Percentiles rank a stretch among this genome's conserved stretches.
Conservation (phyloP, 2,329 filamentous ascomycete species). For the Aspergillus carbonarius region DNA sequence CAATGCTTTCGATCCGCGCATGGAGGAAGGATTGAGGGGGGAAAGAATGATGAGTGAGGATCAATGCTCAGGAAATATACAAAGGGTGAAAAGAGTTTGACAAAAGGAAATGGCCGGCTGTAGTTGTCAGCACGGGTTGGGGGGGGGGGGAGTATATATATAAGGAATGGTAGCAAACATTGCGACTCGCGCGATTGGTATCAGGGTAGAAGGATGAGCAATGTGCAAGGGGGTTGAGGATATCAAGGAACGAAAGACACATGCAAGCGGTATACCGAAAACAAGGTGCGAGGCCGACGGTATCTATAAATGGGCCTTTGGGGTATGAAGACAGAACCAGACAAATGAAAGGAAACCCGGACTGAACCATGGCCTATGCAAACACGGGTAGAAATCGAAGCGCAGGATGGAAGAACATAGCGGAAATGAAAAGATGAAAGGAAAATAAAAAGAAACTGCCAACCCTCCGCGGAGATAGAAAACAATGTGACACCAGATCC, state of each 20-base stretch:
- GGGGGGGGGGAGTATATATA: constrained; percentile 18
- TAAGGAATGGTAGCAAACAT: constrained; percentile 26
- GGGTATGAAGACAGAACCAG: constrained; percentile 39
- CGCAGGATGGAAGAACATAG: constrained; percentile 9
- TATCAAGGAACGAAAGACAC: constrained; percentile 20
- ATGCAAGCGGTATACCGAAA: constrained; percentile 25
- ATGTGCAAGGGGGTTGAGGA: constrained; percentile 23
- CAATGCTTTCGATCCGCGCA: constrained; percentile 10
- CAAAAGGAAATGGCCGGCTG: constrained; percentile 23
- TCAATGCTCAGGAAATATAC: constrained; percentile 13
- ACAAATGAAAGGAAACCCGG: constrained; percentile 25
- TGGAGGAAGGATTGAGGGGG: constrained; percentile 24
- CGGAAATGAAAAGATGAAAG: constrained; percentile 12
- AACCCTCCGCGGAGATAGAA: constrained; percentile 20
- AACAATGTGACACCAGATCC: constrained; percentile 27
- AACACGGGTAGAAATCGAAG: constrained; percentile 18
- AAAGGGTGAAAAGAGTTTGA: constrained; percentile 17
- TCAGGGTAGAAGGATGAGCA: constrained; percentile 21
- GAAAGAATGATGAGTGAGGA: constrained; percentile 12
- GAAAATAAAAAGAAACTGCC: constrained; percentile 19
- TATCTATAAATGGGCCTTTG: constrained; percentile 40
- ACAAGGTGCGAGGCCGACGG: constrained; percentile 35
- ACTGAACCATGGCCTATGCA: constrained; percentile 24
- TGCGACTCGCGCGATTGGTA: constrained; percentile 36
- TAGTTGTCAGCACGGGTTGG: constrained; percentile 8